Evolutionary conservation across 2,329 filamentous ascomycete genomes (phyloP), one percentile per base, ranked within the genome.

Genomic region (Basipetospora sp.): DNA sequence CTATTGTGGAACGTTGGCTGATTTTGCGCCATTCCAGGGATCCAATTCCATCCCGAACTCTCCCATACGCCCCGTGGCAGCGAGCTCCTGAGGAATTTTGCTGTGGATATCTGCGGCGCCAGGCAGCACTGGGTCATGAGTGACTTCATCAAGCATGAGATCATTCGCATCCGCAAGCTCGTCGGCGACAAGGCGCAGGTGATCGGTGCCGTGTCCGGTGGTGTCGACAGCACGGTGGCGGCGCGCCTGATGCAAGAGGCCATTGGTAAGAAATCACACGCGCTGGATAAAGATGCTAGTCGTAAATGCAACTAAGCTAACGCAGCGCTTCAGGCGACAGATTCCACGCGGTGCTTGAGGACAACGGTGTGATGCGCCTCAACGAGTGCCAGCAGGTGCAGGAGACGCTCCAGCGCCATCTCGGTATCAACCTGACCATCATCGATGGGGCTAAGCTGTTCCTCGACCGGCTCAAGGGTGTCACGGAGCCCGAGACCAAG

Each of bases 1-100:
- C n/a, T n/a, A 25, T 11, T 25, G 22, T 11, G 22, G 6, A 25
- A 11, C 6, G 22, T 6, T 25, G 22, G 11, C 4, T 14, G 11
- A 22, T 9, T 11, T 10, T 14, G 14, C 8, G 10, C 18, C 19
- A 13, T 11, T 4, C 3, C 35, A 57, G 61, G 80, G 39, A 72
- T 94, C 33, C 87, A 94, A 53, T 88, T 94, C 56, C 87, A 94
- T 57, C 86, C 87, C 1, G 87, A 94, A 55, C 71, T 94, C 25
- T 31, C 16, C 9, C 75, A 84, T 52, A 86, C 80, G 0, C 67
- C 72, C 8, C 65, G 70, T 40, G 86, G 87, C 25, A 78, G 55
- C 8, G 64, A 80, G 19, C 53, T 94, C 4, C 65, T 94, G 31
- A 62, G 69, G 53, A 96, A 96, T 67, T 96, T 94, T 52, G 77